Base-by-base conservation (phyloP, 2,329 filamentous ascomycete genomes). In the Aspergillus sp. region DNA sequence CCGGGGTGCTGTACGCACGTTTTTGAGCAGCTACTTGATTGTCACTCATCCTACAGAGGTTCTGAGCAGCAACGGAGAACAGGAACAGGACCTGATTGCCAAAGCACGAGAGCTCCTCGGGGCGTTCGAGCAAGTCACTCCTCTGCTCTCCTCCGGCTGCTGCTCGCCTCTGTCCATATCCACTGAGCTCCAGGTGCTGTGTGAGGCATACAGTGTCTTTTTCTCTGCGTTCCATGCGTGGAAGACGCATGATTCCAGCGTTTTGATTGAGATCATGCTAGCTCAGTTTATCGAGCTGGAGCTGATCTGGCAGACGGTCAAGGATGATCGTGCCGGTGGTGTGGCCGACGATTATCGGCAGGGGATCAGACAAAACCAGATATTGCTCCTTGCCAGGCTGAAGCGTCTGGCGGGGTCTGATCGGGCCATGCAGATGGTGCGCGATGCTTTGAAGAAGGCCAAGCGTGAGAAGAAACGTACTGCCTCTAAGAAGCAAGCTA, bases 301-400 rank as follows among this genome's bases (percentile, higher is more conserved):
- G 67, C 80, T 86, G 17, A 89, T 89, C 15, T 87, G 86, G 84
- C 86, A 88, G 71, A 86, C 84, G 2, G 86, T 88, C 61, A 88
- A 88, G 68, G 82, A 87, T 64, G 85, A 88, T 57, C 83, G 77
- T 23, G 81, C 82, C 8, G 86, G 86, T 48, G 83, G 85, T 56
- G 86, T 86, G 39, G 84, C 86, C 3, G 83, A 82, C 44, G 86
- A 89, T 60, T 89, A 88, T 67, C 80, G 82, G 38, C 81, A 86
- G 65, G 86, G 86, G n/a, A 88, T 89, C 61, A 80, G 85, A 23
- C 83, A 88, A 62, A 88, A 88, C 62, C 86, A 89, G 67, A 84
- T 87, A 58, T 81, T 87, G 59, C 76, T 89, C 23, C 78, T 88
- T 41, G 86, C 84, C 64, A 81, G 83, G 58, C 82, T 89, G 63